phyloP scores from a whole-genome alignment of 2,329 filamentous ascomycete species.

The Trichoderma citrinoviride region DNA sequence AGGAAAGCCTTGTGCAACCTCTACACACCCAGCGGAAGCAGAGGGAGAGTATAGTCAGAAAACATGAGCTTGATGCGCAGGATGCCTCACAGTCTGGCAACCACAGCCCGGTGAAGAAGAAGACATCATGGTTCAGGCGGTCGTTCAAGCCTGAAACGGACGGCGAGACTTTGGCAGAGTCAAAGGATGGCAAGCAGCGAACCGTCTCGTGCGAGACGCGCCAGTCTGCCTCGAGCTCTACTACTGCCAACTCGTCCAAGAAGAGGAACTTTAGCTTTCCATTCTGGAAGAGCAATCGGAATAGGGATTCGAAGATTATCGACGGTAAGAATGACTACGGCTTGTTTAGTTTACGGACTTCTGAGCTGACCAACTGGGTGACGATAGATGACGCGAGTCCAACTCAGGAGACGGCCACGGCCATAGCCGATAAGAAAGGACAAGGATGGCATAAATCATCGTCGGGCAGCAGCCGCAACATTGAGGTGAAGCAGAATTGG shows the following conservation, averaged over 20 bases:
- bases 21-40: conserved; percentile 24
- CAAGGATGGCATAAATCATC: conserved; percentile 36
- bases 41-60: conserved; percentile 23
- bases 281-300: conserved; percentile 54
- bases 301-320: conserved; percentile 45
- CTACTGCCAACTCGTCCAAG: conserved; percentile 37
- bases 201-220: conserved; percentile 23
- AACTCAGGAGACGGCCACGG: not conserved
- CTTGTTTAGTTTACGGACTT: not conserved
- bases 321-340: conserved; percentile 38
- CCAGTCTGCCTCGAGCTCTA: conserved; percentile 25
- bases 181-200: conserved; percentile 14
- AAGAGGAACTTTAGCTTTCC: conserved; percentile 54
- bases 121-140: conserved; percentile 54
- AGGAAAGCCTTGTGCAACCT: conserved; percentile 25
- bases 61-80: conserved; percentile 25
- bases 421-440: not conserved
- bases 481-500: conserved; percentile 76
- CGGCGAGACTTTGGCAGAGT: conserved; percentile 1
- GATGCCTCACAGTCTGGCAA: conserved; percentile 17
- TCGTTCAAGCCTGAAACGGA: conserved; percentile 37
- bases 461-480: conserved; percentile 48
- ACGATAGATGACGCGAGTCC: not conserved
- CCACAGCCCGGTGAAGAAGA: conserved; percentile 38
- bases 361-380: not conserved